phyloP scores from a whole-genome alignment of 306 rosid genomes.

The Lotus japonicus region DNA sequence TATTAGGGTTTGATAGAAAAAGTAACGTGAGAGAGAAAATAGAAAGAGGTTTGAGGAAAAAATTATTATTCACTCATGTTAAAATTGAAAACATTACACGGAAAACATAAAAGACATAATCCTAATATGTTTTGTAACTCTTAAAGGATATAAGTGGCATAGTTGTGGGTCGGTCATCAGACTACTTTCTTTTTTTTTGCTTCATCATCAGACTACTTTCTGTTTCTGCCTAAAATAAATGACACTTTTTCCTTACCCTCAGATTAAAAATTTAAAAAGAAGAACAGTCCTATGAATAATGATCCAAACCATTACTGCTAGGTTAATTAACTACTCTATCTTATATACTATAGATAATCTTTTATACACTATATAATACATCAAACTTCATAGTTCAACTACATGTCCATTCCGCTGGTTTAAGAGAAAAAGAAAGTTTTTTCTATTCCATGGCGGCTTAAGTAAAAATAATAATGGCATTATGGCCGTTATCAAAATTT shows the following conservation, averaged over 20 bases:
- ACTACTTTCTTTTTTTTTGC: neutral
- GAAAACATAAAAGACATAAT: too few relatives aligned
- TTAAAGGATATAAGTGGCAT: conserved; percentile 17
- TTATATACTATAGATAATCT: neutral
- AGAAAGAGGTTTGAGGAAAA: too few relatives aligned
- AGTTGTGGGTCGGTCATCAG: conserved; percentile 25
- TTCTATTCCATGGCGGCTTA: too few relatives aligned
- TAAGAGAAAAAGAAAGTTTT: too few relatives aligned
- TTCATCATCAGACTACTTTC: neutral
- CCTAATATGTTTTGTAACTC: conserved; percentile 7
- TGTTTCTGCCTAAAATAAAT: neutral
- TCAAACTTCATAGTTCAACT: neutral
- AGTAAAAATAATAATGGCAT: too few relatives aligned
- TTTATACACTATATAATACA: neutral
- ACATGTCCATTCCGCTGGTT: too few relatives aligned
- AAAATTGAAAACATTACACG: too few relatives aligned
- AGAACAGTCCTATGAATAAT: neutral
- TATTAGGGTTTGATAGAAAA: too few relatives aligned
- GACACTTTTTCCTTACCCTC: neutral
- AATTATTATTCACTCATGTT: too few relatives aligned
- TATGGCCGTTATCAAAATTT: too few relatives aligned
- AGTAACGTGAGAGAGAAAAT: too few relatives aligned
- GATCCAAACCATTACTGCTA: neutral
- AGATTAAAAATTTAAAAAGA: neutral
- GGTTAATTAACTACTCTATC: neutral